Percentiles rank a stretch among this genome's conserved stretches.
Evolutionary conservation across 192 early-diverging fungal genomes (phyloP).

Genomic region (Ramicandelaber brevisporus): DNA sequence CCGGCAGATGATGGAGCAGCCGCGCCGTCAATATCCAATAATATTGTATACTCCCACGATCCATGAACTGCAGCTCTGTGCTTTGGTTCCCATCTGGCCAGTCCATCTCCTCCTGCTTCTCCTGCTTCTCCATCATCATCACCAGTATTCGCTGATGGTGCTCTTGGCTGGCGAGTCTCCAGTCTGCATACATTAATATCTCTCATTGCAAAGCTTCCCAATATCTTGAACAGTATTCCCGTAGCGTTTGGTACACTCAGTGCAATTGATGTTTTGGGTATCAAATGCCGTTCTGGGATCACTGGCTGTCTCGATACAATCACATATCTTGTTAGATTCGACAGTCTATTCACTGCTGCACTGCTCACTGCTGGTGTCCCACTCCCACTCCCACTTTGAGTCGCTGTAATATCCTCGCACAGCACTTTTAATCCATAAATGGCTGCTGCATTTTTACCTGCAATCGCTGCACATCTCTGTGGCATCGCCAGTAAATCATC

Average conservation of each 20-base stretch:
- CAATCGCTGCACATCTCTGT: too few relatives aligned
- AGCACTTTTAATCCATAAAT: too few relatives aligned
- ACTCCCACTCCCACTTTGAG: too few relatives aligned
- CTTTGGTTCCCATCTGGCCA: neutral
- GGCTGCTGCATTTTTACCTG: too few relatives aligned
- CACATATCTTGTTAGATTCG: constrained; percentile 1
- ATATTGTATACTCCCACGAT: constrained; percentile 1
- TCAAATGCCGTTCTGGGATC: constrained; percentile 1
- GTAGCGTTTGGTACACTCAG: constrained; percentile 1
- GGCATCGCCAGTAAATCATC: too few relatives aligned
- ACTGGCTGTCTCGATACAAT: neutral
- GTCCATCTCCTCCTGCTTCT: too few relatives aligned
- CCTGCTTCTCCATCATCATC: too few relatives aligned
- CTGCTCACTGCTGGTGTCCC: too few relatives aligned
- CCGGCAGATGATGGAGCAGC: too few relatives aligned
- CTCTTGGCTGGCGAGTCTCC: constrained; percentile 2
- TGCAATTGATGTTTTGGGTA: constrained; percentile 1
- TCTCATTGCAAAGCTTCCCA: constrained; percentile 3
- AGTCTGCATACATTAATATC: constrained; percentile 3
- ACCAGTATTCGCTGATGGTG: too few relatives aligned
- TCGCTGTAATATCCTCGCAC: too few relatives aligned
- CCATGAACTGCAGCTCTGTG: neutral
- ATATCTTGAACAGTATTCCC: constrained; percentile 2
- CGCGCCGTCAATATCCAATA: constrained; percentile 1
- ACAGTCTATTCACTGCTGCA: too few relatives aligned